Evolutionary conservation across 2,329 filamentous ascomycete species (phyloP).

Genomic region (Beauveria sp.): DNA sequence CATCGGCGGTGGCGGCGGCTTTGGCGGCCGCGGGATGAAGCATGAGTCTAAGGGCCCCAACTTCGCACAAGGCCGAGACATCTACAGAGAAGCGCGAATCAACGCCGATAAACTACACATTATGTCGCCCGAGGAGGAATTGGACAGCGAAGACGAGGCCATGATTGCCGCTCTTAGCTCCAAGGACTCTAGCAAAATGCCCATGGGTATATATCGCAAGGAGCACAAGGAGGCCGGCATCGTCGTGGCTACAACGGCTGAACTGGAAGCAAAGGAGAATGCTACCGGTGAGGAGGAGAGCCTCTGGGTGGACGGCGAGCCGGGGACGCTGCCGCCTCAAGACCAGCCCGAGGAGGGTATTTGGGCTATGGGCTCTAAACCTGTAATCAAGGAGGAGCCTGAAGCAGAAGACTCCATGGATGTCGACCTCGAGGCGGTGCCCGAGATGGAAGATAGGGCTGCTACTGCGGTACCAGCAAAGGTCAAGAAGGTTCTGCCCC

Average conservation of each 20-base stretch:
- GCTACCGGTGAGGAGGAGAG: conserved; percentile 36
- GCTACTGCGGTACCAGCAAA: conserved; percentile 11
- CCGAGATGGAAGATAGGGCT: background rate
- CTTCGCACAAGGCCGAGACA: conserved; percentile 28
- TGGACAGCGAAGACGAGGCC: conserved; percentile 37
- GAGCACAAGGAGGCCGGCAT: conserved; percentile 48
- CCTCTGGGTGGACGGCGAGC: conserved; percentile 35
- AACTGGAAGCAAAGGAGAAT: conserved; percentile 47
- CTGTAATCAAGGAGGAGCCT: conserved; percentile 37
- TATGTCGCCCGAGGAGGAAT: conserved; percentile 34
- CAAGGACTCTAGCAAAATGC: conserved; percentile 31
- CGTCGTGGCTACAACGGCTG: conserved; percentile 48
- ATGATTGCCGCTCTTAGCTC: conserved; percentile 29
- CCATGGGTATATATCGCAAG: conserved; percentile 48
- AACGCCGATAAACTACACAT: conserved; percentile 49
- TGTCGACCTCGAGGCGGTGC: conserved; percentile 7
- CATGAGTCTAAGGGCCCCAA: conserved; percentile 28
- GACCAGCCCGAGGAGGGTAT: conserved; percentile 29
- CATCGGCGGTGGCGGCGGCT: conserved; percentile 19
- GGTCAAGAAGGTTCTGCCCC: conserved; percentile 18
- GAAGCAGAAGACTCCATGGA: conserved; percentile 28
- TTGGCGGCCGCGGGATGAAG: conserved; percentile 22
- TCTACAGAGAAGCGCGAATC: conserved; percentile 38
- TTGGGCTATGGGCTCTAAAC: conserved; percentile 34
- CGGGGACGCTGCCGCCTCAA: conserved; percentile 18